A percentile compares a stretch with the other conserved stretches of the same genome.
Conservation (phyloP, 2,329 filamentous ascomycete species). For the Aspergillus sp. region DNA sequence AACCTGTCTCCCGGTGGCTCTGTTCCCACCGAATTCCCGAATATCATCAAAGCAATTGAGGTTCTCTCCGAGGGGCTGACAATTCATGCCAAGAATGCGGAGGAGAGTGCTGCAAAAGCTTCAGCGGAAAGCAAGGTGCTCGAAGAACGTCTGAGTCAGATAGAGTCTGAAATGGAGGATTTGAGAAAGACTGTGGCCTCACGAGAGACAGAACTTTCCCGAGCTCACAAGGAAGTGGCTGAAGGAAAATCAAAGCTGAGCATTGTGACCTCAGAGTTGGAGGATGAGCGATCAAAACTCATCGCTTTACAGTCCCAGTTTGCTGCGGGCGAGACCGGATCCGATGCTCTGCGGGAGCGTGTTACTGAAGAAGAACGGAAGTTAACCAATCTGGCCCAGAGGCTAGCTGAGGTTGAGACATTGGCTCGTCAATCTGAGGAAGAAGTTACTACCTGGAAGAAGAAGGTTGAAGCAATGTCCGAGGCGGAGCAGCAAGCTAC, state of each 20-base stretch:
- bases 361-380: slow-evolving; percentile 75
- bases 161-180: slow-evolving; percentile 60
- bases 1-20: slow-evolving; percentile 59
- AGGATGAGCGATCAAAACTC: slow-evolving; percentile 70
- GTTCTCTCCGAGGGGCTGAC: slow-evolving; percentile 60
- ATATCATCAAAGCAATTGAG: slow-evolving; percentile 63
- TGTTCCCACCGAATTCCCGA: slow-evolving; percentile 58
- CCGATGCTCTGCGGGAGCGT: slow-evolving; percentile 73
- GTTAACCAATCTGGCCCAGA: slow-evolving; percentile 66
- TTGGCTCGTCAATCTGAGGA: slow-evolving; percentile 74
- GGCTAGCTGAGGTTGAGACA: slow-evolving; percentile 74
- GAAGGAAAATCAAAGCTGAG: slow-evolving; percentile 51
- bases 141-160: slow-evolving; percentile 55
- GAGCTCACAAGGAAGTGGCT: slow-evolving; percentile 57
- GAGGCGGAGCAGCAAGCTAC: slow-evolving; percentile 40
- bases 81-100: slow-evolving; percentile 61
- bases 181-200: slow-evolving; percentile 56
- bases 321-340: slow-evolving; percentile 80
- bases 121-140: slow-evolving; percentile 65
- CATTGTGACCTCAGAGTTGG: slow-evolving; percentile 55
- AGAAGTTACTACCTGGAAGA: slow-evolving; percentile 69
- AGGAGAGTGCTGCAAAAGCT: slow-evolving; percentile 62
- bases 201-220: slow-evolving; percentile 55
- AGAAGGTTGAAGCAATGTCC: slow-evolving; percentile 51
- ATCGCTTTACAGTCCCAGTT: slow-evolving; percentile 69